These are phyloP conservation scores for Trichoderma sp. DNA, from an alignment of 2,329 filamentous ascomycete genomes.

Conservation along the genomic window DNA sequence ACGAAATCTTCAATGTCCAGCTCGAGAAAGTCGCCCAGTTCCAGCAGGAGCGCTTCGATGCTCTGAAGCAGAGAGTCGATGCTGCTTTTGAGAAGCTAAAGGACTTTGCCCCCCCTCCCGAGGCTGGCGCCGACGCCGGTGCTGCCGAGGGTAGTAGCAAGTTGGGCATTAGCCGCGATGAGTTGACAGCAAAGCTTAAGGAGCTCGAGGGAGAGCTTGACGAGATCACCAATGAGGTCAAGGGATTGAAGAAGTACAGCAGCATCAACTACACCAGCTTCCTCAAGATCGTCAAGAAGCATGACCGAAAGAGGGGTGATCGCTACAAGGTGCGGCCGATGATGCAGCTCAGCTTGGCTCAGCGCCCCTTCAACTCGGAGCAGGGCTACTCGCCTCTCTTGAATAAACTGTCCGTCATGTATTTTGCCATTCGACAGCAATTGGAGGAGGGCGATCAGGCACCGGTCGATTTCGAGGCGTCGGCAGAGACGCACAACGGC, in stretches of 20 bases:
- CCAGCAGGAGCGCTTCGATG: constrained; percentile 71
- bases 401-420: constrained; percentile 90
- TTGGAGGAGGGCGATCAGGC: constrained; percentile 57
- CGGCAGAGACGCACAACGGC: constrained; percentile 57
- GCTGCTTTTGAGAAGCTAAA: constrained; percentile 66
- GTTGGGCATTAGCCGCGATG: constrained; percentile 44
- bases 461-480: constrained; percentile 48
- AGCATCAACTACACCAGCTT: constrained; percentile 97
- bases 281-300: constrained; percentile 98
- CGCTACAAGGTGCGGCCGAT: constrained; percentile 87
- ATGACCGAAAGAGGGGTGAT: constrained; percentile 86
- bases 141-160: constrained; percentile 22
- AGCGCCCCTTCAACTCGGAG: constrained; percentile 91
- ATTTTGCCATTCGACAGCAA: constrained; percentile 86
- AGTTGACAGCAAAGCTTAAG: constrained; percentile 55
- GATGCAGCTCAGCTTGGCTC: constrained; percentile 84
- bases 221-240: constrained; percentile 82
- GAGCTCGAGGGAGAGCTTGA: constrained; percentile 79
- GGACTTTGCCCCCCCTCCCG: constrained; percentile 62
- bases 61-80: constrained; percentile 53
- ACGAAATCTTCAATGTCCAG: constrained; percentile 91
- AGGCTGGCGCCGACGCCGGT: constrained; percentile 36
- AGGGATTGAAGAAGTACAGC: constrained; percentile 91
- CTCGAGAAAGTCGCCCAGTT: constrained; percentile 92
- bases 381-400: constrained; percentile 82